A percentile compares a stretch with the other conserved stretches of the same genome.
These are phyloP conservation scores for Tolypocladium ophioglossoides DNA, from an alignment of 2,329 filamentous ascomycete species.

Conservation along the genomic window DNA sequence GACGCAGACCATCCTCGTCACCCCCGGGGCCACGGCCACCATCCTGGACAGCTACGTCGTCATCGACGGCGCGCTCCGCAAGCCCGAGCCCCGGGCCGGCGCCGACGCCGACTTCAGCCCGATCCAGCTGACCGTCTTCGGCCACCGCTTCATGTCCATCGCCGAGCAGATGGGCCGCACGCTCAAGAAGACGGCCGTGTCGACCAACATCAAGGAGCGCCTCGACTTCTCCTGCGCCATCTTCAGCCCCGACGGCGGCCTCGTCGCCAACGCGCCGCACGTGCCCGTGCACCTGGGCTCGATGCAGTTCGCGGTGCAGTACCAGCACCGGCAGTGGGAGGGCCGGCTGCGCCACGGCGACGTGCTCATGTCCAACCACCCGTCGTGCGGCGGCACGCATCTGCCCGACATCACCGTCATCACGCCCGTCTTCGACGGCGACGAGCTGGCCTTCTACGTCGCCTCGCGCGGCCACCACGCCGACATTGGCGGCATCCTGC, in stretches of 20 bases:
- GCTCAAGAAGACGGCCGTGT: slow-evolving; percentile 69
- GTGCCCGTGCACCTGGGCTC: slow-evolving; percentile 66
- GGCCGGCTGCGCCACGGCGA: slow-evolving; percentile 21
- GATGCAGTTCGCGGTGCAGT: slow-evolving; percentile 69
- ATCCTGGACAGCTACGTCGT: slow-evolving; percentile 25
- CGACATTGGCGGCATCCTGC: slow-evolving; percentile 63
- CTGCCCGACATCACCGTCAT: slow-evolving; percentile 28
- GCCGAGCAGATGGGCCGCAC: slow-evolving; percentile 76
- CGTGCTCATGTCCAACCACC: slow-evolving; percentile 25
- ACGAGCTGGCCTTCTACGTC: slow-evolving; percentile 35
- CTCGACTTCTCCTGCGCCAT: slow-evolving; percentile 74
- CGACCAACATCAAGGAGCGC: slow-evolving; percentile 70
- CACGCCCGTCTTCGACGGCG: slow-evolving; percentile 27
- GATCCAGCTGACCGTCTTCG: slow-evolving; percentile 67
- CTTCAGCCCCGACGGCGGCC: slow-evolving; percentile 62
- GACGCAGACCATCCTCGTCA: slow-evolving; percentile 65
- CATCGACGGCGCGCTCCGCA: slow-evolving; percentile 11
- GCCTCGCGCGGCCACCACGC: slow-evolving; percentile 47
- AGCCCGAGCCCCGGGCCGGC: slow-evolving; percentile 1
- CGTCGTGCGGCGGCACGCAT: slow-evolving; percentile 25
- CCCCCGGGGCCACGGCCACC: slow-evolving; percentile 24
- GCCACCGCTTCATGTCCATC: slow-evolving; percentile 74
- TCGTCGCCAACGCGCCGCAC: slow-evolving; percentile 68
- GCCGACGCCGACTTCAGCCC: slow-evolving; percentile 26
- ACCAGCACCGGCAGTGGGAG: slow-evolving; percentile 59